Base-by-base conservation (phyloP, 2,329 filamentous ascomycete species). In the Chaetomium sp. region DNA sequence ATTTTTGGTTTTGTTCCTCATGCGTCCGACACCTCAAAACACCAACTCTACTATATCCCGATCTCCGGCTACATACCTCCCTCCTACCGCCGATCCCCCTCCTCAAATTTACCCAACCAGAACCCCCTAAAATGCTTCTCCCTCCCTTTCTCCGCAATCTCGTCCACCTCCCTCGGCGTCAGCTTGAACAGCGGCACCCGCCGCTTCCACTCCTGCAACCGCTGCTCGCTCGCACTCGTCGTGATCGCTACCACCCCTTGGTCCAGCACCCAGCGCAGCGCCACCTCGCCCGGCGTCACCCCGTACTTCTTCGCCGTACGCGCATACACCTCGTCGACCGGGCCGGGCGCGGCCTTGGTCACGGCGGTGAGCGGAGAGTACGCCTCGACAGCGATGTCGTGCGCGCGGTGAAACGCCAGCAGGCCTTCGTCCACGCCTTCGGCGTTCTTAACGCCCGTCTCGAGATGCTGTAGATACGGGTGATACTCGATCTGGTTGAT, bases 401-500 rank as follows among this genome's bases (percentile, higher is more conserved):
- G 72, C 64, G 78, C 69, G 62, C 75, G 76, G 68, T 79, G 79
- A 70, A 80, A 88, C 12, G 74, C 70, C 36, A 87, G 53, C 10
- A 88, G 73, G 56, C 77, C 52, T 5, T 75, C 59, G 9, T 52
- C 76, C 19, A 27, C 19, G 19, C 19, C 19, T 27, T 27, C 19
- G 19, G 19, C 19, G 19, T 27, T 27, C 19, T 27, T 27, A 27
- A 27, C 19, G 19, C 19, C 19, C 19, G 19, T 27, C 67, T 87
- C 60, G n/a, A 49, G 76, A 67, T 87, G 85, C 70, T 87, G 85
- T 51, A 88, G 75, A 68, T 89, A 89, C 0, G 88, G 87, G 70
- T 94, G 87, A 66, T 81, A 85, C 74, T 92, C 88, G 66, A 92
- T 87, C 76, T 94, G 88, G 73, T 92, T 91, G 59, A 88, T 79